Evolutionary conservation across 2,329 filamentous ascomycete genomes (phyloP), one percentile per base, ranked within the genome.

Genomic region (Berkeleyomyces basicola): DNA sequence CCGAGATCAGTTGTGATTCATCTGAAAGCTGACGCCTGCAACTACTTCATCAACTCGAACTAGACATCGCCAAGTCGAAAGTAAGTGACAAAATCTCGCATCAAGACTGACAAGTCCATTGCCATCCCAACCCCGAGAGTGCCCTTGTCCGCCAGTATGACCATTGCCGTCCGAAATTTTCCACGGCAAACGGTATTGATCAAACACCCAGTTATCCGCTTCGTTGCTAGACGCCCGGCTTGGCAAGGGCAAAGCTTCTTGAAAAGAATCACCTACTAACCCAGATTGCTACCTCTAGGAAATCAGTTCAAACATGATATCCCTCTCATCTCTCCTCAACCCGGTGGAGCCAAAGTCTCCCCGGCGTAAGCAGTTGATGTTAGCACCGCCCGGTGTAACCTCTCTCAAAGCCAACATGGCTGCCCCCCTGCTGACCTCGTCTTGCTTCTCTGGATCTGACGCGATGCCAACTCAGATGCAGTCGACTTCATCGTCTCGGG

Each of bases 261-360:
- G 31, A 7, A 14, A n/a, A n/a, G 31, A 2, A 53, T 16, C 3
- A 3, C 11, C 14, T 53, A 16, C 49, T 53, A n/a, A 53, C 49
- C n/a, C 14, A 7, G 5, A 6, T 14, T 53, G 36, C 33, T 37
- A 14, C 7, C 10, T 53, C 33, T 36, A 33, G 36, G 36, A 53
- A 37, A 23, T 37, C 49, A 53, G 7, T 33, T 33, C 49, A 9
- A 53, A 3, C 33, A 87, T 87, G 84, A 72, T 85, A 65, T 82
- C 84, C 58, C 77, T 87, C 67, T 77, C 81, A 44, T 84, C 82
- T 67, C 77, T 88, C 68, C 79, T 87, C 70, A 88, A 87, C 70
- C 84, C 84, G 67, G 72, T 76, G 60, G 76, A 79, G 66, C 70
- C 77, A 63, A 73, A 74, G 66, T 70, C 72, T 61, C 68, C 75